Evolutionary conservation across 2,329 filamentous ascomycete genomes (phyloP).

Genomic region (Aspergillus viridinutans): DNA sequence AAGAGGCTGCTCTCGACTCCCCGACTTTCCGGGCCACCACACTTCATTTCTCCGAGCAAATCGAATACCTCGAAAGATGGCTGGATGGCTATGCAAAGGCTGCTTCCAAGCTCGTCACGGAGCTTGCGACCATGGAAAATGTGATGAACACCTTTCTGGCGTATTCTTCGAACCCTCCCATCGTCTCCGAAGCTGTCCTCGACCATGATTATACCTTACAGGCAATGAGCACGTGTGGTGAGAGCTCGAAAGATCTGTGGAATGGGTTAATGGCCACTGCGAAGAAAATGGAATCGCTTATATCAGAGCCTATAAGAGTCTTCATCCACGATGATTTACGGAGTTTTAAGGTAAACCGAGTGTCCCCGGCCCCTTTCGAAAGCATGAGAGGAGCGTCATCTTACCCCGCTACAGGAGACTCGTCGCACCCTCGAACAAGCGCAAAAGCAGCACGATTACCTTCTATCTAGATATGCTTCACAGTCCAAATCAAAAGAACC

Average conservation of each 20-base stretch:
- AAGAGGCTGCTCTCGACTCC: conserved; percentile 93
- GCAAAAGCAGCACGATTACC: conserved; percentile 79
- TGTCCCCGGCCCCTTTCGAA: conserved; percentile 2
- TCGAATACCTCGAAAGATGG: conserved; percentile 89
- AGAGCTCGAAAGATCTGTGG: conserved; percentile 87
- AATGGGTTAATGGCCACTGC: conserved; percentile 66
- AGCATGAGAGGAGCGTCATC: conserved; percentile 5
- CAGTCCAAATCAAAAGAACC: conserved; percentile 94
- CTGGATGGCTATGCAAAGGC: conserved; percentile 68
- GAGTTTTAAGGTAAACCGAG: conserved; percentile 63
- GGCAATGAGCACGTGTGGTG: conserved; percentile 77
- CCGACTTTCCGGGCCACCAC: conserved; percentile 89
- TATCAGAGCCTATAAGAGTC: conserved; percentile 74
- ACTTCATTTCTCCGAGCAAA: conserved; percentile 83
- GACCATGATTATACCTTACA: conserved; percentile 94
- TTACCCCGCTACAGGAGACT: conserved; percentile 52
- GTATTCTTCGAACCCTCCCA: conserved; percentile 67
- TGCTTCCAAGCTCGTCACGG: conserved; percentile 57
- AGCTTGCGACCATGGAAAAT: conserved; percentile 71
- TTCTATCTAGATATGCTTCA: conserved; percentile 73
- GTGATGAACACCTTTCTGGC: conserved; percentile 72
- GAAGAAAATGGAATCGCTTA: conserved; percentile 70
- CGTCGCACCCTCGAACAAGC: conserved; percentile 70
- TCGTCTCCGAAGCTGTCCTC: conserved; percentile 75
- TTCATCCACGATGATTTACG: conserved; percentile 78